phyloP scores from a whole-genome alignment of 495 filamentous ascomycete genomes.

The Hyaloscypha finlandica region DNA sequence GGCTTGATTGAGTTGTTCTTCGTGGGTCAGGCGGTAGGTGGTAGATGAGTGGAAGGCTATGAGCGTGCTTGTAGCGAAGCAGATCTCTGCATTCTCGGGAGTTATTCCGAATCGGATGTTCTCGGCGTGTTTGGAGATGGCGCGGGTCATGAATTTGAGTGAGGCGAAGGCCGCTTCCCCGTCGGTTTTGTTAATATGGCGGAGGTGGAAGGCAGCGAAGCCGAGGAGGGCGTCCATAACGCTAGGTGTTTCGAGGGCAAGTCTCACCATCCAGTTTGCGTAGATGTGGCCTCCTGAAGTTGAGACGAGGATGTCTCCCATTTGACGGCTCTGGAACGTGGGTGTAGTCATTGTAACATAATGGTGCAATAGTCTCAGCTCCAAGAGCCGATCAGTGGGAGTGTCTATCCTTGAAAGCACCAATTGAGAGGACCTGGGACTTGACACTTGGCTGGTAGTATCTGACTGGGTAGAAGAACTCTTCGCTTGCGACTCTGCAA shows the following conservation, averaged over 20 bases:
- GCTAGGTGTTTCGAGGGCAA: conserved; percentile 4
- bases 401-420: not conserved
- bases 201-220: conserved; percentile 13
- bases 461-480: not conserved
- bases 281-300: too few relatives aligned
- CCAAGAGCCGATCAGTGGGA: not conserved
- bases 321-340: not conserved
- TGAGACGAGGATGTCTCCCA: not conserved
- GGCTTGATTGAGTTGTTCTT: not conserved
- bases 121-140: conserved; percentile 4
- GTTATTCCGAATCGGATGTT: conserved; percentile 1
- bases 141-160: conserved; percentile 9
- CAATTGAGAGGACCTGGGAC: not conserved
- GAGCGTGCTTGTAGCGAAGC: conserved; percentile 6
- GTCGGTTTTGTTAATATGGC: not conserved
- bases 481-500: not conserved
- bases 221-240: conserved; percentile 15
- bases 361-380: conserved; percentile 1
- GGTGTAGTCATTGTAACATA: conserved; percentile 10
- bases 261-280: conserved; percentile 5
- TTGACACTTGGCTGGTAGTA: not conserved
- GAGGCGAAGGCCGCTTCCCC: not conserved
- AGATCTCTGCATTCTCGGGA: conserved; percentile 7
- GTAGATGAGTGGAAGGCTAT: conserved; percentile 6
- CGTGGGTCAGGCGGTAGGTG: not conserved